Evolutionary conservation across 345 rosid genomes (phyloP), one percentile per base, ranked within the genome.

Genomic region (Pistacia integerrima): DNA sequence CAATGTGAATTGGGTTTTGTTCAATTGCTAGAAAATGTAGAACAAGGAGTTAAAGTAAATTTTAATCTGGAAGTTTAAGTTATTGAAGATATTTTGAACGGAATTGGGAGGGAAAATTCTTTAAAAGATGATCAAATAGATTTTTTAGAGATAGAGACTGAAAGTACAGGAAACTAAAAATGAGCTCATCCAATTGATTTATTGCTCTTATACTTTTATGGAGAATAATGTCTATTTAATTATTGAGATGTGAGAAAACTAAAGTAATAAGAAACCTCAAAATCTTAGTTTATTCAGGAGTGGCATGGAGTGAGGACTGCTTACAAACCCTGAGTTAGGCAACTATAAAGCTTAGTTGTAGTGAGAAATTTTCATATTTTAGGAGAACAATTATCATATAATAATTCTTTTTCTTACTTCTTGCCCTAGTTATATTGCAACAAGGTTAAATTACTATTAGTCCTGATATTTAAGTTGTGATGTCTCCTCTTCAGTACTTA

Each of bases 401-500:
- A 20, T 4, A 67, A 22, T 41, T 67, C 18, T 9, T 13, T 48
- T 67, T 67, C 16, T 25, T 4, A 2, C 28, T 7, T 11, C 5
- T 66, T 28, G 41, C 8, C 46, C 46, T 41, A 41, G 65, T 62
- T 12, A 54, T 16, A 54, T 54, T 54, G 3, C 18, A 13, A 54
- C 57, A 54, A 54, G 14, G 4, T 48, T 36, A 36, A n/a, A 2
- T 30, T 35, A 12, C 33, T 64, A n/a, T 55, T 63, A 20, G 14
- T 55, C 64, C n/a, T 64, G 59, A 28, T 44, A 11, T 14, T 54
- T 30, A 22, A 79, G 11, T 66, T 74, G 4, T 69, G 16, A 48
- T 48, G 33, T 73, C 11, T 75, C 52, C 57, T 84, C 41, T 73
- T 30, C 82, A 96, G 98, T 83, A 81, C 87, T 35, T 96, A 91